Evolutionary conservation across 73 alveolate genomes (phyloP).

Genomic region (Tetrahymena thermophila): DNA sequence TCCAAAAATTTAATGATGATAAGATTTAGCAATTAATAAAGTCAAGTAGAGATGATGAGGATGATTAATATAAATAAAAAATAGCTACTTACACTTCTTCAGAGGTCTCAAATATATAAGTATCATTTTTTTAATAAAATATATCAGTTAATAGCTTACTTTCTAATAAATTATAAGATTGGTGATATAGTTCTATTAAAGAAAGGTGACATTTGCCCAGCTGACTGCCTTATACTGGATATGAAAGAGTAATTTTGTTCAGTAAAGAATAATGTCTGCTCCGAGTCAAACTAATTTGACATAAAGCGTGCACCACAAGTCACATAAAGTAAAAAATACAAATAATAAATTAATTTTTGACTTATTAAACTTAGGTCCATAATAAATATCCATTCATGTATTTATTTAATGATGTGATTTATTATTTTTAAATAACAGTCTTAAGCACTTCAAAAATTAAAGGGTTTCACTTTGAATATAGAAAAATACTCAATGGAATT

Average conservation of each 20-base stretch:
- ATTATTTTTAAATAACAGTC: not conserved
- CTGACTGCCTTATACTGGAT: conserved; percentile 27
- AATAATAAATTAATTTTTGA: not conserved
- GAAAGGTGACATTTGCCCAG: conserved; percentile 35
- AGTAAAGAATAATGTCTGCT: not conserved
- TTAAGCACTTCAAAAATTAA: not conserved
- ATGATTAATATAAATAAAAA: not conserved
- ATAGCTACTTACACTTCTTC: not conserved
- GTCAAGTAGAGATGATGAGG: not conserved
- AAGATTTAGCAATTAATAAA: not conserved
- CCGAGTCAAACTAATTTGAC: not conserved
- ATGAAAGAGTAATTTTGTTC: not conserved
- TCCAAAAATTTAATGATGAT: not conserved
- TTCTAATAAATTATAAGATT: not conserved
- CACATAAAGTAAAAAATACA: not conserved
- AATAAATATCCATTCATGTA: not conserved
- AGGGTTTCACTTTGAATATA: conserved; percentile 13
- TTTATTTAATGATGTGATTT: not conserved
- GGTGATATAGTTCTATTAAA: conserved; percentile 35
- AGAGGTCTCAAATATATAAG: not conserved
- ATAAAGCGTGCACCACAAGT: not conserved
- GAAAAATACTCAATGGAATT: conserved; percentile 11
- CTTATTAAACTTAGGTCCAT: not conserved
- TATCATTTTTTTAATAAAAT: not conserved
- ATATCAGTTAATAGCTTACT: not conserved